A percentile compares a stretch with the other conserved stretches of the same genome.
Evolutionary conservation across 164 flowering plant genomes (phyloP).

Genomic region (Kingdonia uniflora): DNA sequence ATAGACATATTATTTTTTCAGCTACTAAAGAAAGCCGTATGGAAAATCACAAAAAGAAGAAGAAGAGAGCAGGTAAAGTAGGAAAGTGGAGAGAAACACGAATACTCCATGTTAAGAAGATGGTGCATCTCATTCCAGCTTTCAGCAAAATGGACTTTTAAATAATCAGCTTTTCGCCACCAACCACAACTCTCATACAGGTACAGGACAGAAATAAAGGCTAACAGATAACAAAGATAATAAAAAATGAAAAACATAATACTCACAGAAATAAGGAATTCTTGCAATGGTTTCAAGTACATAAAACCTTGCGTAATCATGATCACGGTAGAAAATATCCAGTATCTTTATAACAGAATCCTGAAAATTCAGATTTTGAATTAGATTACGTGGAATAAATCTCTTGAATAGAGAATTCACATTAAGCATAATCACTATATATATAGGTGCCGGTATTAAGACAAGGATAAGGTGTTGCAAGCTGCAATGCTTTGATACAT

Average conservation of each 20-base stretch:
- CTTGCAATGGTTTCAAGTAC: constrained; percentile 96
- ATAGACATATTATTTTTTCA: too few relatives aligned
- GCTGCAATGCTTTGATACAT: too few relatives aligned
- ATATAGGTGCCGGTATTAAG: too few relatives aligned
- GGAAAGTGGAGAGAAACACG: too few relatives aligned
- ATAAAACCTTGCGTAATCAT: constrained; percentile 81
- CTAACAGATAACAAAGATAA: constrained; percentile 29
- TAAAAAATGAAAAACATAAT: neutral
- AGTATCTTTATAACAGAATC: constrained; percentile 83
- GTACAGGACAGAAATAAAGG: constrained; percentile 90
- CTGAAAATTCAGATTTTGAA: constrained; percentile 27
- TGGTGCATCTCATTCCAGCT: constrained; percentile 99
- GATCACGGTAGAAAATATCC: constrained; percentile 71
- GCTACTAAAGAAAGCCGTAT: too few relatives aligned
- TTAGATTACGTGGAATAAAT: too few relatives aligned
- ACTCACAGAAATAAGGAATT: constrained; percentile 96
- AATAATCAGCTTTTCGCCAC: constrained; percentile 97
- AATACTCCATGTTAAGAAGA: constrained; percentile 84
- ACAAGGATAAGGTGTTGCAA: too few relatives aligned
- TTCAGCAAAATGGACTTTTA: constrained; percentile 98
- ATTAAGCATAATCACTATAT: too few relatives aligned
- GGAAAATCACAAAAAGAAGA: too few relatives aligned
- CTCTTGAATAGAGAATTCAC: too few relatives aligned
- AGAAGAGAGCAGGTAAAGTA: too few relatives aligned
- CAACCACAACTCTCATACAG: constrained; percentile 97